Percentiles rank a stretch among this genome's conserved stretches.
phyloP scores from a whole-genome alignment of 1,284 basidiomycete species.

The Fistulinella cinereoalba region DNA sequence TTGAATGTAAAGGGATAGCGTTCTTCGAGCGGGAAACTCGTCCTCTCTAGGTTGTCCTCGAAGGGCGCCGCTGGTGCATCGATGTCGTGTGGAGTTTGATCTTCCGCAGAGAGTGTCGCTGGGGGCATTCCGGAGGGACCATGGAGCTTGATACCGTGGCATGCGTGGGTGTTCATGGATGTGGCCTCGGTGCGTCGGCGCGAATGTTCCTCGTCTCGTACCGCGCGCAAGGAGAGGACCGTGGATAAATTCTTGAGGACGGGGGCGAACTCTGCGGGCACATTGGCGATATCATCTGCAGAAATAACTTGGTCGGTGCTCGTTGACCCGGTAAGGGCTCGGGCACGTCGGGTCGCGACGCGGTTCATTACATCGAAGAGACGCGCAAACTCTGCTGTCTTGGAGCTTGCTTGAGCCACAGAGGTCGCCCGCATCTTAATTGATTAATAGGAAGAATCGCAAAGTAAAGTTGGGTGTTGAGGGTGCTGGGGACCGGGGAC shows the following conservation, averaged over 20 bases:
- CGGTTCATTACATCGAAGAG: slow-evolving; percentile 55
- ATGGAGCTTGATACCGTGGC: neutral
- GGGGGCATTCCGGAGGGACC: slow-evolving; percentile 24
- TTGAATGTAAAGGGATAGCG: slow-evolving; percentile 61
- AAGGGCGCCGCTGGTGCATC: neutral
- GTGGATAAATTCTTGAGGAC: slow-evolving; percentile 43
- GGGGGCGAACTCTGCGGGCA: slow-evolving; percentile 46
- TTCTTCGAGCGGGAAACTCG: slow-evolving; percentile 43
- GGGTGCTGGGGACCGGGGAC: neutral
- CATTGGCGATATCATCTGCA: slow-evolving; percentile 34
- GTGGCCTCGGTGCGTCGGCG: slow-evolving; percentile 8
- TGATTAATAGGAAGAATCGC: slow-evolving; percentile 1
- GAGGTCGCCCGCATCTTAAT: slow-evolving; percentile 18
- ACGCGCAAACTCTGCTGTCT: slow-evolving; percentile 48
- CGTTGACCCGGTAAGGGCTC: slow-evolving; percentile 14
- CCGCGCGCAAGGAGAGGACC: slow-evolving; percentile 36
- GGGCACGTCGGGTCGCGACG: slow-evolving; percentile 41
- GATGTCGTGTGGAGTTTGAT: neutral
- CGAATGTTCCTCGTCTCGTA: slow-evolving; percentile 13
- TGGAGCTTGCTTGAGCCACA: slow-evolving; percentile 24
- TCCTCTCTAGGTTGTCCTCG: slow-evolving; percentile 17
- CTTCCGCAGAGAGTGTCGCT: neutral
- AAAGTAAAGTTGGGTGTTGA: neutral
- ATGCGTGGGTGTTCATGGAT: slow-evolving; percentile 16
- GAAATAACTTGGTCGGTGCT: slow-evolving; percentile 15